A percentile compares a stretch with the other conserved stretches of the same genome.
Conservation (phyloP, 1,284 basidiomycete species). For the Malassezia caprae region DNA sequence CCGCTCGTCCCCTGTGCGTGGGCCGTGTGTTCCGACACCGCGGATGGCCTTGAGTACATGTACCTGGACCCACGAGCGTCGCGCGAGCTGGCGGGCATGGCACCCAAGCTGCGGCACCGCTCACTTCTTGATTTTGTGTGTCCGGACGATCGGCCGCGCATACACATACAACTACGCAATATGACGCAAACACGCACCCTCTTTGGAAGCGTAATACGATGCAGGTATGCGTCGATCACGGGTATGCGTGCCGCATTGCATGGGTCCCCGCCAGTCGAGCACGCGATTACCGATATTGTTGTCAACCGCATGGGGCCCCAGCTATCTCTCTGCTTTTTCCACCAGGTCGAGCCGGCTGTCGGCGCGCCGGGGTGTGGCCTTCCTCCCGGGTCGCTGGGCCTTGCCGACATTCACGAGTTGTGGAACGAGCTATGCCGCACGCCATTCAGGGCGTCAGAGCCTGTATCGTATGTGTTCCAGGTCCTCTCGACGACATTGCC, state of each 20-base stretch:
- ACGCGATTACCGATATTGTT: slow-evolving; percentile 77
- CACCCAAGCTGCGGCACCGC: slow-evolving; percentile 60
- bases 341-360: slow-evolving; percentile 58
- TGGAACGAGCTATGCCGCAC: not conserved
- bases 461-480: slow-evolving; percentile 60
- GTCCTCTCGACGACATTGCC: slow-evolving; percentile 57
- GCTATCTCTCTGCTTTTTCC: slow-evolving; percentile 86
- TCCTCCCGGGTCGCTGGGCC: slow-evolving; percentile 31
- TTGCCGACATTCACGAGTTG: not conserved
- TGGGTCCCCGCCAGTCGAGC: slow-evolving; percentile 57
- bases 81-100: slow-evolving; percentile 64
- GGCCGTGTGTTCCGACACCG: not conserved
- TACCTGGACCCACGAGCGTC: slow-evolving; percentile 79
- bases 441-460: not conserved
- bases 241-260: slow-evolving; percentile 52
- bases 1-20: not conserved
- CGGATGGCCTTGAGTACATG: not conserved
- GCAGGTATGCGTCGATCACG: slow-evolving; percentile 52
- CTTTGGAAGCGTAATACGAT: slow-evolving; percentile 82
- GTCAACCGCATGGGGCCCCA: slow-evolving; percentile 88
- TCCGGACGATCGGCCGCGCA: slow-evolving; percentile 62
- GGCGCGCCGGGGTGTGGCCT: slow-evolving; percentile 61
- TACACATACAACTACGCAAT: slow-evolving; percentile 58
- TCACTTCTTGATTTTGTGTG: slow-evolving; percentile 77
- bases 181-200: slow-evolving; percentile 70